Base-by-base conservation (phyloP, 1,139 yeast genomes). In the Blastobotrys ciferrii region DNA sequence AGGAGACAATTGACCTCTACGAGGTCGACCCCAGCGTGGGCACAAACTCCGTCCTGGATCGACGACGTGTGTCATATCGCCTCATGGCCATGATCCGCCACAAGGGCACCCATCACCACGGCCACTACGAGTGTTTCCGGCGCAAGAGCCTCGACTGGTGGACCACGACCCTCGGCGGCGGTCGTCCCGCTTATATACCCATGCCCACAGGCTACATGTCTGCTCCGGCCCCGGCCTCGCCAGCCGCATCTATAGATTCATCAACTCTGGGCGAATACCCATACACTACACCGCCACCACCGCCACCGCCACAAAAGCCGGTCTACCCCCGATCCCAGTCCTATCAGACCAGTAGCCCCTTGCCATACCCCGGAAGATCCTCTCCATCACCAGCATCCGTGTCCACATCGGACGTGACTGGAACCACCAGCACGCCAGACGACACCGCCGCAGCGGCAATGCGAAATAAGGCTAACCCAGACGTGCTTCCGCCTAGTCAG, bases 31-130 rank as follows among this genome's bases (percentile, higher is more conserved):
- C 45, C 12, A 19, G 31, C 28, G 25, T 12, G 11, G 17, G 38
- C 9, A 7, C 36, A 12, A 20, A 20, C 40, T 25, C 40, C 15
- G n/a, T 41, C 9, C 42, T 49, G 35, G 39, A 43, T 14, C 43
- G 48, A 17, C 33, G 47, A 12, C 46, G 48, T 58, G 62, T 48
- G 60, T 60, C 23, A 41, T 89, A 87, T 64, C 72, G 72, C 52
- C 72, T 92, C 33, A 77, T 76, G 55, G 87, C 96, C 0, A 72
- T 88, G 57, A 81, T 92, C 19, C 76, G 88, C 53, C 98, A 92
- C 63, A 80, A 82, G 46, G 98, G 98, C 0, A 82, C 94, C 0
- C 98, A 92, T 66, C 77, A 84, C 15, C 81, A 83, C 43, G 98
- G 98, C 0, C 98, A 92, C 63, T 92, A 61, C 52, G 71, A 69